A percentile compares a stretch with the other conserved stretches of the same genome.
phyloP scores from a whole-genome alignment of 2,329 filamentous ascomycete genomes.

The Pseudogymnoascus pannorum region DNA sequence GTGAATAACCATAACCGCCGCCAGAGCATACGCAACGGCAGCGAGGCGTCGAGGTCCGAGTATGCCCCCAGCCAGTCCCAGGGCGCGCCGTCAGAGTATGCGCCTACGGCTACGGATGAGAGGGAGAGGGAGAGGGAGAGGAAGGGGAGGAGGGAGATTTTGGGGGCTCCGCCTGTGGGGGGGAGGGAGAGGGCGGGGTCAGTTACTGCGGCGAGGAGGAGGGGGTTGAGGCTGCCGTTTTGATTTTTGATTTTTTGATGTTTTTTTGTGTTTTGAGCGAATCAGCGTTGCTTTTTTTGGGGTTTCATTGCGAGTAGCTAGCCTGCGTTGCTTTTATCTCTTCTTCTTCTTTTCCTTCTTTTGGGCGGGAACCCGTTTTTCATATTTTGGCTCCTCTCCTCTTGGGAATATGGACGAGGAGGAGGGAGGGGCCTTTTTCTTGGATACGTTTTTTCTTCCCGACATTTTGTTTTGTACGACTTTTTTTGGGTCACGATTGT shows the following conservation, averaged over 20 bases:
- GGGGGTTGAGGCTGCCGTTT: too few species aligned
- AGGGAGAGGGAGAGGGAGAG: neutral
- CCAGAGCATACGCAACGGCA: slow-evolving; percentile 35
- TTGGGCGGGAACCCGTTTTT: neutral
- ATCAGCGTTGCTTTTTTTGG: neutral
- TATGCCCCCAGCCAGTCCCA: neutral
- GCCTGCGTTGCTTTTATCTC: neutral
- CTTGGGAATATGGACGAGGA: too few species aligned
- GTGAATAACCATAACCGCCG: slow-evolving; percentile 32
- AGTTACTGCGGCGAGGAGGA: neutral
- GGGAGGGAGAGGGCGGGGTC: neutral
- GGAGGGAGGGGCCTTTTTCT: neutral
- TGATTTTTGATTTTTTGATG: neutral
- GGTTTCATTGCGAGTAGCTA: neutral
- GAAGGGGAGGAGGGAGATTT: neutral
- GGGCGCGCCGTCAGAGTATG: neutral
- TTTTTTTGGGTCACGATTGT: neutral
- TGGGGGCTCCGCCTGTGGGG: neutral
- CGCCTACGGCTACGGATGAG: neutral
- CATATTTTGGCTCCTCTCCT: neutral
- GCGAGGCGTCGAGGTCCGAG: slow-evolving; percentile 35
- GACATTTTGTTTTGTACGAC: neutral
- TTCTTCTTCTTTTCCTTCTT: neutral
- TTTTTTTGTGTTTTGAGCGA: neutral
- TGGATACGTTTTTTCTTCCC: neutral